Evolutionary conservation across 1,284 basidiomycete genomes (phyloP), one percentile per base, ranked within the genome.

Genomic region (Trichosporon faecale): DNA sequence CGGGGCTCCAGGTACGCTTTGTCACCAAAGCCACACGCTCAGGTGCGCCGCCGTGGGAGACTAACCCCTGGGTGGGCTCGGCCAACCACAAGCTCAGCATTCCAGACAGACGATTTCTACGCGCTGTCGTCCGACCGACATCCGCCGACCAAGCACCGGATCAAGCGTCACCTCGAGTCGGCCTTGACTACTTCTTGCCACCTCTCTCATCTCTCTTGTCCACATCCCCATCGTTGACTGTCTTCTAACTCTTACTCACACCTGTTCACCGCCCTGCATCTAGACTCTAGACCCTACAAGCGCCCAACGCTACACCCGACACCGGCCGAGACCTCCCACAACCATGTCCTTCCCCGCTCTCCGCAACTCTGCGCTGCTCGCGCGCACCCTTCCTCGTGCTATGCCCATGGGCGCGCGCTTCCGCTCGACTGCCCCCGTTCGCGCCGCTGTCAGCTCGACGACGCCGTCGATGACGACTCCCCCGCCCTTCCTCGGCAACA

Each of bases 291-390:
- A 44, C 40, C 6, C 40, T n/a, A 44, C 0, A 18, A 44, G 16
- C 12, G 21, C 5, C 49, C 21, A 21, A 23, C 49, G n/a, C 40
- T 14, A 37, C 11, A 35, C 35, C 35, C 14, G 11, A 37, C 35
- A 3, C 35, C 35, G n/a, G 9, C 37, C 37, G 16, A 16, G 11
- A n/a, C 40, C 33, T 6, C 4, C 23, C 2, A 25, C 49, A 7
- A 52, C 64, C 16, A 65, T 65, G 64, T 65, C 64, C 5, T 31
- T 65, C 40, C 25, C 27, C 27, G 64, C 37, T 14, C 44, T 65
- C 27, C 64, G 40, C 64, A 37, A n/a, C 35, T 49, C 64, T 21
- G 27, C 27, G 29, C 57, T 61, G 57, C 44, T 46, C 25, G 64
- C 25, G 64, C 18, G 21, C 21, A 23, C 6, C 49, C 6, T 31